phyloP scores from a whole-genome alignment of 169 alveolate genomes.

The Cryptosporidium felis region DNA sequence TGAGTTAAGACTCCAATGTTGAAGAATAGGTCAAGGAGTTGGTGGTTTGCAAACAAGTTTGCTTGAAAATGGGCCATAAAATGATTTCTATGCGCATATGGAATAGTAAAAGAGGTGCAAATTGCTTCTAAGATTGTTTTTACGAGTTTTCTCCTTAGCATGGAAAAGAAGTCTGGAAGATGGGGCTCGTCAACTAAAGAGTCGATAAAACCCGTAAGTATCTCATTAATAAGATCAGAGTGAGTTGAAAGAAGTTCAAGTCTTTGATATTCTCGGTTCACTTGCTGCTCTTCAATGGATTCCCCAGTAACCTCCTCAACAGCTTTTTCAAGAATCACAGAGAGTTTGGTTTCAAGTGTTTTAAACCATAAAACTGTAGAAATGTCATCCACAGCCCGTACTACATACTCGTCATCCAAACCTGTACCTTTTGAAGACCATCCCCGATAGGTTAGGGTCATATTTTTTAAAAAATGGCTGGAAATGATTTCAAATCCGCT shows the following conservation, averaged over 20 bases:
- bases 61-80: conserved; percentile 41
- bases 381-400: conserved; percentile 1
- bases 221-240: background rate
- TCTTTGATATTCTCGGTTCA: conserved; percentile 26
- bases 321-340: background rate
- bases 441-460: background rate
- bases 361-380: conserved; percentile 39
- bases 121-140: conserved; percentile 27
- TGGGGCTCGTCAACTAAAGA: background rate
- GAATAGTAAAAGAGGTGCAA: conserved; percentile 2
- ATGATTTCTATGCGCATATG: conserved; percentile 25
- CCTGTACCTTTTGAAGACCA: background rate
- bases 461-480: background rate
- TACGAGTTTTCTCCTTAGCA: background rate
- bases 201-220: background rate
- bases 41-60: background rate
- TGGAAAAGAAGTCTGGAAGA: background rate
- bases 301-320: background rate
- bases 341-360: conserved; percentile 3
- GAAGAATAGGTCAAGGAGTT: conserved; percentile 3
- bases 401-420: background rate
- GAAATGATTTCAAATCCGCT: conserved; percentile 15
- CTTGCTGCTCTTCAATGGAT: conserved; percentile 3
- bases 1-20: conserved; percentile 10
- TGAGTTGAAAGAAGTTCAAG: conserved; percentile 9